phyloP scores from a whole-genome alignment of 2,329 filamentous ascomycete genomes.

The Colletotrichum sp. region DNA sequence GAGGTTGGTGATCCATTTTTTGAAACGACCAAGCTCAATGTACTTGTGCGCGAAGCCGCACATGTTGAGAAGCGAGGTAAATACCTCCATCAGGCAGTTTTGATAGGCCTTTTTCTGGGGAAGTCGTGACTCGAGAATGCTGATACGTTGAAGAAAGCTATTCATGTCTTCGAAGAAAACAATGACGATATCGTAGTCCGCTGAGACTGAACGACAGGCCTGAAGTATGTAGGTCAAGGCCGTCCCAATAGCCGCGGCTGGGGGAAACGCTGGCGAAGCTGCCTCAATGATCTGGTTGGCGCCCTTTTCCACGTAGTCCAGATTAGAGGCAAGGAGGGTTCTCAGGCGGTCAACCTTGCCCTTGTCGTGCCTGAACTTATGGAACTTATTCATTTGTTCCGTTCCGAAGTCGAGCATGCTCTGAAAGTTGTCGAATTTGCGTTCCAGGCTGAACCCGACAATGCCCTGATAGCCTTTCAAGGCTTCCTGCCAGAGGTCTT shows the following conservation, averaged over 20 bases:
- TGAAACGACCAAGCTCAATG: background rate
- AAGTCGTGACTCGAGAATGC: background rate
- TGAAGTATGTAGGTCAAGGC: background rate
- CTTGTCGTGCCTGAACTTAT: background rate
- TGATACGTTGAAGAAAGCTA: background rate
- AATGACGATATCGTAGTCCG: background rate
- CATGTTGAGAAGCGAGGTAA: background rate
- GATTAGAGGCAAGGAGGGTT: background rate
- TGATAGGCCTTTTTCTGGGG: background rate
- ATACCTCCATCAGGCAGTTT: background rate
- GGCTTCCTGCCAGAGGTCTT: conserved; percentile 36
- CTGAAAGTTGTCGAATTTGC: conserved; percentile 31
- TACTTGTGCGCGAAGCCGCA: background rate
- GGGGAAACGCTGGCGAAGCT: background rate
- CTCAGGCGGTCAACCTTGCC: background rate
- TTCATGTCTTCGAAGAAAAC: background rate
- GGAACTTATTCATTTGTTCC: background rate
- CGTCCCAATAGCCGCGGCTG: background rate
- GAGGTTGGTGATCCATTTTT: background rate
- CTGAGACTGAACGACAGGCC: background rate
- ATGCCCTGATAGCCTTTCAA: conserved; percentile 36
- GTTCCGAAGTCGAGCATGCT: conserved; percentile 25
- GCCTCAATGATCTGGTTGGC: background rate
- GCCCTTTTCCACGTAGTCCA: background rate
- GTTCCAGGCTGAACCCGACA: conserved; percentile 35